phyloP scores from a whole-genome alignment of 176 grass and related monocot species.

The Zizania latifolia region DNA sequence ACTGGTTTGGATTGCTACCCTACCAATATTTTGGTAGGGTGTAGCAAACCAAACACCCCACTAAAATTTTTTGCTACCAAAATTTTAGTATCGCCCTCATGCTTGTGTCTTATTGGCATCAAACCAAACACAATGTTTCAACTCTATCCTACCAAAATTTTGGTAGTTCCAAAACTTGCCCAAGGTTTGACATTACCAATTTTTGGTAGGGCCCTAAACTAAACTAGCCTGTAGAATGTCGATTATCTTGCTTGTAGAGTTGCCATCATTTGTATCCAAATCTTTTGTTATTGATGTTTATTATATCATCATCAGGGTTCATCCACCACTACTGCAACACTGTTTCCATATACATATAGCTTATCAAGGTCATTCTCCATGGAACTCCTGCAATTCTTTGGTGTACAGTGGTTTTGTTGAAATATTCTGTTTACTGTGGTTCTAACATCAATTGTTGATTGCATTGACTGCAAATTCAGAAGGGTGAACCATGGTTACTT shows the following conservation, averaged over 20 bases:
- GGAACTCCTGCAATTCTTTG: slow-evolving; percentile 36
- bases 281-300: slow-evolving; percentile 42
- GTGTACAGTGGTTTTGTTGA: slow-evolving; percentile 27
- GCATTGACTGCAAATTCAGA: slow-evolving; percentile 17
- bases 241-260: slow-evolving; percentile 32
- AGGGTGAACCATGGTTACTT: slow-evolving; percentile 2
- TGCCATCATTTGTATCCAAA: slow-evolving; percentile 22
- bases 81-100: too few species aligned
- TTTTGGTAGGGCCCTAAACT: too few species aligned
- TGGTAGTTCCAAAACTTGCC: too few species aligned
- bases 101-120: too few species aligned
- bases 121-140: too few species aligned
- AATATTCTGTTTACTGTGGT: slow-evolving; percentile 15
- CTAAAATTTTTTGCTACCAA: too few species aligned
- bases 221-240: too few species aligned
- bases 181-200: too few species aligned
- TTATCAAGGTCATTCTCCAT: slow-evolving; percentile 60
- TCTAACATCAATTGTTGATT: slow-evolving; percentile 17
- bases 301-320: slow-evolving; percentile 55
- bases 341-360: slow-evolving; percentile 51
- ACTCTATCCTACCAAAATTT: too few species aligned
- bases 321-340: slow-evolving; percentile 47
- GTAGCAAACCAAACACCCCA: too few species aligned
- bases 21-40: too few species aligned
- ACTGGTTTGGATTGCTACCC: too few species aligned